Percentiles rank a stretch among this genome's conserved stretches.
Conservation (phyloP, 2,329 filamentous ascomycete genomes). For the Bipolaris zeicola region DNA sequence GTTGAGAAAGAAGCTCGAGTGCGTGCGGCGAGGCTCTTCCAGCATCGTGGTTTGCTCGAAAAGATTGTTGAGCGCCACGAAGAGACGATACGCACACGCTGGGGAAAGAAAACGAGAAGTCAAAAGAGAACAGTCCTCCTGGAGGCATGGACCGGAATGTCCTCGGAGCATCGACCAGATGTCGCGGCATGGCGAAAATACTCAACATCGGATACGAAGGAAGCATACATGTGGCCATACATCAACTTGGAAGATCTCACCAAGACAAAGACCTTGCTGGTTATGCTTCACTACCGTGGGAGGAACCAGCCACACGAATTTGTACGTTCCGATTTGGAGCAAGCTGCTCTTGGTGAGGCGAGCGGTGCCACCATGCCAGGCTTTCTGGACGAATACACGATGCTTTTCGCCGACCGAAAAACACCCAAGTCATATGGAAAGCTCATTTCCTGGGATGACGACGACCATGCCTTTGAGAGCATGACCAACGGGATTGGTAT, state of each 20-base stretch:
- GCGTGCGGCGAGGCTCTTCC: conserved; percentile 10
- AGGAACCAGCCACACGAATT: conserved; percentile 57
- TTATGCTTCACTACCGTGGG: conserved; percentile 59
- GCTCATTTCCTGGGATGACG: conserved; percentile 45
- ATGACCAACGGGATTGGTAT: conserved; percentile 46
- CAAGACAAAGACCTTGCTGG: conserved; percentile 49
- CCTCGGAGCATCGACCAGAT: conserved; percentile 59
- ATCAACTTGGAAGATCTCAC: conserved; percentile 64
- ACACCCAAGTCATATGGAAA: conserved; percentile 44
- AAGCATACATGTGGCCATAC: conserved; percentile 55
- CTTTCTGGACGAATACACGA: conserved; percentile 36
- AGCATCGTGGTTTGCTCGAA: conserved; percentile 7
- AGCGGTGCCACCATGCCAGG: conserved; percentile 6
- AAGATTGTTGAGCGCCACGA: conserved; percentile 59
- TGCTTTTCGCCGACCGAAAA: conserved; percentile 42
- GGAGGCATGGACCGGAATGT: conserved; percentile 59
- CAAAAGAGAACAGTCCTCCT: conserved; percentile 57
- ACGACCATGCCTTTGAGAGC: conserved; percentile 49
- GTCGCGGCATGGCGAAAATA: conserved; percentile 42
- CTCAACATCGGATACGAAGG: neutral
- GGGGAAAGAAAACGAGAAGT: conserved; percentile 58
- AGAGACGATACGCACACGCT: conserved; percentile 58
- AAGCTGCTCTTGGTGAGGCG: neutral
- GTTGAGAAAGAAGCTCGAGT: neutral
- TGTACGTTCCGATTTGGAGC: conserved; percentile 52